Base-by-base conservation (phyloP, 768 basidiomycete genomes). In the Boletus subparvulus region DNA sequence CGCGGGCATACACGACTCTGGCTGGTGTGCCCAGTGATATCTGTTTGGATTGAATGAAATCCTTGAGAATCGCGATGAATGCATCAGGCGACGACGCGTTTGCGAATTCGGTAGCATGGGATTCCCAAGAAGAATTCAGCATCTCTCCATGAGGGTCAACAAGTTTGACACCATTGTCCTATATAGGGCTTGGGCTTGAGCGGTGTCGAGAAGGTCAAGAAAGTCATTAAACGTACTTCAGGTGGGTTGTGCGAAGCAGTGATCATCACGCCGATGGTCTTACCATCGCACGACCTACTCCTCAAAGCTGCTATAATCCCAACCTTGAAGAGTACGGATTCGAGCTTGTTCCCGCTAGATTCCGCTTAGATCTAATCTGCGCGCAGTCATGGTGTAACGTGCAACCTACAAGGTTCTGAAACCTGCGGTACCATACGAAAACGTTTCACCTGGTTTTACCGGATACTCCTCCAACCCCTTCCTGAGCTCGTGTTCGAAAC, bases 181-280 rank as follows among this genome's bases (percentile, higher is more conserved):
- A 67, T 9, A 54, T 24, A 59, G 57, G 47, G 52, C 19, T 33
- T 56, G 21, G 35, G 42, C 52, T 56, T 47, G 39, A 36, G 52
- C 35, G 43, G 43, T 11, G 43, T 47, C 19, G 17, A 43, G 40
- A 54, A 13, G 5, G 14, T 26, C 30, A 39, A 28, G 32, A 52
- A 41, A 52, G 4, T 30, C 3, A 49, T 33, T 43, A 49, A n/a
- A 67, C 82, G 61, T 66, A 94, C 95, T 68, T 84, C 81, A 69
- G 95, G 95, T n/a, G 97, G 96, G 71, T 99, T 99, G 74, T 99
- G 97, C n/a, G 94, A 96, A 3, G 97, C 97, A 37, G 97, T 99
- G 69, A 99, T 88, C 97, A 99, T 98, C 21, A 98, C 92, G 16
- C 97, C 97, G 64, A 99, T 90, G 26, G 87, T 88, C 69, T 87